These are phyloP conservation scores for Aspergillus aculeatus DNA, from an alignment of 2,329 filamentous ascomycete species.

Conservation along the genomic window DNA sequence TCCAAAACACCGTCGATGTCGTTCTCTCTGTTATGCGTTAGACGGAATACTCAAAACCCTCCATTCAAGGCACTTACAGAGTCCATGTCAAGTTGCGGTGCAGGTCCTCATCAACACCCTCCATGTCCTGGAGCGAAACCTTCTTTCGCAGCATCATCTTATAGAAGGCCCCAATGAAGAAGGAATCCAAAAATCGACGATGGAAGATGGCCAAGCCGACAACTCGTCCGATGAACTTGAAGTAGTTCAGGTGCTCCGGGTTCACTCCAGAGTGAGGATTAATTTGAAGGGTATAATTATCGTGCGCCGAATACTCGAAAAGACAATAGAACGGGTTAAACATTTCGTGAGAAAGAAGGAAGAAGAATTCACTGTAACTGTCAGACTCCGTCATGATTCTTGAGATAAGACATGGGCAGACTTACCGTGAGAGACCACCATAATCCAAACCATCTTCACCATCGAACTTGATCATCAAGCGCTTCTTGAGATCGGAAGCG, in stretches of 20 bases:
- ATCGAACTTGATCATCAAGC: conserved; percentile 99
- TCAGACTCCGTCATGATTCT: conserved; percentile 25
- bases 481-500: conserved; percentile 93
- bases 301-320: conserved; percentile 98
- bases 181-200: conserved; percentile 92
- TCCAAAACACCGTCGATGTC: conserved; percentile 94
- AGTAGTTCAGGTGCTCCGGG: conserved; percentile 98
- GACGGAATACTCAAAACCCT: conserved; percentile 3
- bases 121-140: conserved; percentile 91
- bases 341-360: conserved; percentile 98
- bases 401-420: neutral
- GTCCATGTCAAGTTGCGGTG: conserved; percentile 97
- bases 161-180: conserved; percentile 98
- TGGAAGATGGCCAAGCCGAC: conserved; percentile 98
- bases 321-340: conserved; percentile 99
- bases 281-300: conserved; percentile 99
- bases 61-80: conserved; percentile 52
- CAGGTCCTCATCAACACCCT: conserved; percentile 97
- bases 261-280: conserved; percentile 99
- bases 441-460: conserved; percentile 98
- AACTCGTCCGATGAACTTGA: conserved; percentile 98
- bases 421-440: conserved; percentile 80
- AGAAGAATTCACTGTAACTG: conserved; percentile 83
- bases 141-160: conserved; percentile 98
- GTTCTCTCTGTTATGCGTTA: conserved; percentile 64